These are phyloP conservation scores for Myxozyma sirexii DNA, from an alignment of 805 yeast species.

Conservation along the genomic window DNA sequence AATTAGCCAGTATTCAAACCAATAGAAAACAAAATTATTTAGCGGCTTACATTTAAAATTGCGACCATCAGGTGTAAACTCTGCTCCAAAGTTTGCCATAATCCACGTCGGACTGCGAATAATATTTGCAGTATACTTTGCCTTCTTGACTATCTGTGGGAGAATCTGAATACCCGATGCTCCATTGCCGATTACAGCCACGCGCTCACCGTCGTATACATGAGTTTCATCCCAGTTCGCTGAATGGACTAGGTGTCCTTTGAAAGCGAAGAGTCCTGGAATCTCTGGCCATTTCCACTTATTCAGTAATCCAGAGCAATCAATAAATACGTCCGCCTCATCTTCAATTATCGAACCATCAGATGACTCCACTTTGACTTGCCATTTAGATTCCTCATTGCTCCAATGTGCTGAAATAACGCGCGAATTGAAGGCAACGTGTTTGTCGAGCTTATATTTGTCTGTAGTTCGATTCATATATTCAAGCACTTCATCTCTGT, in stretches of 20 bases:
- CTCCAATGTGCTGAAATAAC: slow-evolving; percentile 35
- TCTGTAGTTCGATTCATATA: slow-evolving; percentile 35
- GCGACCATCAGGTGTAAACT: slow-evolving; percentile 18
- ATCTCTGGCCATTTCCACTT: slow-evolving; percentile 39
- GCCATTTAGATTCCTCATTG: slow-evolving; percentile 31
- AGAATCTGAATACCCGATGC: slow-evolving; percentile 44
- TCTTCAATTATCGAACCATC: slow-evolving; percentile 4
- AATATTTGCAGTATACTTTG: slow-evolving; percentile 34
- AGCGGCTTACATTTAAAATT: slow-evolving; percentile 7
- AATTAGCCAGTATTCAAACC: not conserved
- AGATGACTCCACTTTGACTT: slow-evolving; percentile 14
- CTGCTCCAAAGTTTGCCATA: slow-evolving; percentile 18
- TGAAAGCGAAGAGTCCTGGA: slow-evolving; percentile 38
- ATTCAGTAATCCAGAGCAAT: slow-evolving; percentile 30
- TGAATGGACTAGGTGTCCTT: slow-evolving; percentile 41
- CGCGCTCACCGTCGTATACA: slow-evolving; percentile 28
- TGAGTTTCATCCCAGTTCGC: slow-evolving; percentile 32
- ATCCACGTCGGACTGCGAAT: slow-evolving; percentile 34
- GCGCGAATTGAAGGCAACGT: slow-evolving; percentile 32
- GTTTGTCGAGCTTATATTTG: slow-evolving; percentile 36
- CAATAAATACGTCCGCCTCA: slow-evolving; percentile 11
- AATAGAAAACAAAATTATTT: not conserved
- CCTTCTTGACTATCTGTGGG: slow-evolving; percentile 37
- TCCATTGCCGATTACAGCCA: slow-evolving; percentile 45
- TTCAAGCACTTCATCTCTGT: slow-evolving; percentile 35